Evolutionary conservation across 2,329 filamentous ascomycete genomes (phyloP), one percentile per base, ranked within the genome.

Genomic region (Purpureocillium lavendulum): DNA sequence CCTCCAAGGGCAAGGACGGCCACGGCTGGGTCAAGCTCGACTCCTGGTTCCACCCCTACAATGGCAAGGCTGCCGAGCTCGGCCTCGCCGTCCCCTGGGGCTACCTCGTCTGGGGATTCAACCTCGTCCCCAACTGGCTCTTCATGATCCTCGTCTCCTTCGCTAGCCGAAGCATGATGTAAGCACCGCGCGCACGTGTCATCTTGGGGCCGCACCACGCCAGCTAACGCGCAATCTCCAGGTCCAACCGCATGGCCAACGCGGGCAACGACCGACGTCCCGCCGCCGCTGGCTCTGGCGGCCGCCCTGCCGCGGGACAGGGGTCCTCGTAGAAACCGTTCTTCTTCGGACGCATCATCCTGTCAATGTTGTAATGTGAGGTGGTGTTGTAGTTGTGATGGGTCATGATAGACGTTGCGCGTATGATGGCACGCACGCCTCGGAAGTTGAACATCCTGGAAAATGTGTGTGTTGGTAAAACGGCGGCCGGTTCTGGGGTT

Each of bases 121-220:
- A 73, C 51, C 63, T 82, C 36, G 62, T 87, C 42, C 75, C 84
- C 42, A 79, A 81, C 67, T 90, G 85, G 85, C 63, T 77, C 40
- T 80, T 87, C 55, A 89, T 90, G 85, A 71, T 90, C 49, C 57
- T 76, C 36, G 71, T 90, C 50, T 85, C 81, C 39, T 79, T 89
- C 58, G 54, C 83, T 47, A 87, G 80, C 70, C 74, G 84, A 56
- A 75, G 69, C 42, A 74, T 89, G 61, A 87, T 89, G 85, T 87
- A 67, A 74, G 82, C 71, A 13, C 39, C 15, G 30, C 14, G 14
- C 28, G 11, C 29, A 12, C 29, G 6, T 12, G 11, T 13, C 29
- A 14, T 14, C n/a, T 14, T 13, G 13, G 11, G 29, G 6, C 14
- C 8, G 6, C 13, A 17, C 32, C 18, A 7, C 6, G 6, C 18